Conservation (phyloP, 2,329 filamentous ascomycete species). For the Cordyceps tenuipes region DNA sequence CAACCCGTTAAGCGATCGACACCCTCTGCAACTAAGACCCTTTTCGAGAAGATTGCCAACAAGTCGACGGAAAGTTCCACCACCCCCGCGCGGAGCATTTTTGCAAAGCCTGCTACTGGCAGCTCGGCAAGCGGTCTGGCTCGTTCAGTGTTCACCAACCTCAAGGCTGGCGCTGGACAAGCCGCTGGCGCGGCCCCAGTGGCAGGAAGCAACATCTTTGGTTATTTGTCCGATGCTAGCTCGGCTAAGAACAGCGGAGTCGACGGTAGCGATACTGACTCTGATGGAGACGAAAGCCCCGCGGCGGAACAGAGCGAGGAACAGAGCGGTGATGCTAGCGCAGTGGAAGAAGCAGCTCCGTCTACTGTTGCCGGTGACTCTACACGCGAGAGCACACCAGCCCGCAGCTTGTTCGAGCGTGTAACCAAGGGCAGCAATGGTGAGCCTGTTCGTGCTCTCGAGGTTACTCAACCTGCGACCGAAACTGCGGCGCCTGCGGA, state of each 20-base stretch:
- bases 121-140: conserved; percentile 31
- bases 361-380: conserved; percentile 16
- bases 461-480: conserved; percentile 12
- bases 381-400: conserved; percentile 36
- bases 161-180: conserved; percentile 25
- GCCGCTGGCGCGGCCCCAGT: conserved; percentile 15
- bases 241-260: conserved; percentile 46
- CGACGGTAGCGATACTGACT: conserved; percentile 39
- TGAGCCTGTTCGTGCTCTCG: conserved; percentile 36
- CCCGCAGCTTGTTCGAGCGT: conserved; percentile 47
- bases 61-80: conserved; percentile 28
- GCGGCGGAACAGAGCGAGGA: conserved; percentile 36
- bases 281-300: conserved; percentile 35
- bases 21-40: conserved; percentile 45
- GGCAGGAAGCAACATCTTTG: conserved; percentile 45
- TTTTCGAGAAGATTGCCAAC: conserved; percentile 51
- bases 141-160: conserved; percentile 34
- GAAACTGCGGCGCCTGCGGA: conserved; percentile 24
- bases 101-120: conserved; percentile 29
- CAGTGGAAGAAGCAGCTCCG: conserved; percentile 30
- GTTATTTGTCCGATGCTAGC: conserved; percentile 49
- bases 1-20: conserved; percentile 42
- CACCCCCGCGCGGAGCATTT: conserved; percentile 24
- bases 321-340: conserved; percentile 34
- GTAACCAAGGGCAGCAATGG: conserved; percentile 43